Percentiles rank a stretch among this genome's conserved stretches.
Conservation (phyloP, 2,329 filamentous ascomycete genomes). For the Hymenoscyphus salicellus region DNA sequence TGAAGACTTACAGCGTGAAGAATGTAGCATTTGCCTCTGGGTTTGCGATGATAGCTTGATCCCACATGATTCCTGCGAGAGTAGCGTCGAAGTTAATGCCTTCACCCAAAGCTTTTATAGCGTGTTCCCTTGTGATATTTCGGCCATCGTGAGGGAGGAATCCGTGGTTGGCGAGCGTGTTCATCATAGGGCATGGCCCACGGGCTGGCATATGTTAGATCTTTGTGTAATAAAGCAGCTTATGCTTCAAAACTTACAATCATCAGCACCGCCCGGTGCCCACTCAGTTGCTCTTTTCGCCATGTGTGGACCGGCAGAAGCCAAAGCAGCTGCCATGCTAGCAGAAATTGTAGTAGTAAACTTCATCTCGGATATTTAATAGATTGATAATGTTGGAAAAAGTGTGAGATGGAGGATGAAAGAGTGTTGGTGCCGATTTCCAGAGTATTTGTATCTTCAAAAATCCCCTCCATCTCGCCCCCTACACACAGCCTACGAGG, state of each 20-base stretch:
- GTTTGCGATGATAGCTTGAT: slow-evolving; percentile 43
- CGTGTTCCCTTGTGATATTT: slow-evolving; percentile 36
- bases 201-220: slow-evolving; percentile 22
- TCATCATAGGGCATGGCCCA: slow-evolving; percentile 43
- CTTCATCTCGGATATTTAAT: neutral
- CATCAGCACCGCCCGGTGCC: neutral
- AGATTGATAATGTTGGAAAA: neutral
- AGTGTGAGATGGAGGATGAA: neutral
- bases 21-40: slow-evolving; percentile 44
- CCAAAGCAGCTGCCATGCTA: neutral
- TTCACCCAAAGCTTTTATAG: slow-evolving; percentile 39
- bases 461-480: neutral
- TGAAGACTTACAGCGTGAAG: slow-evolving; percentile 37
- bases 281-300: neutral
- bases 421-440: neutral
- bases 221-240: neutral
- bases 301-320: neutral
- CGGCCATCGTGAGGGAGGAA: slow-evolving; percentile 43
- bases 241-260: neutral
- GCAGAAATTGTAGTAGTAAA: neutral
- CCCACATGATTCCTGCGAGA: slow-evolving; percentile 43
- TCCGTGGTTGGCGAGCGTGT: slow-evolving; percentile 44
- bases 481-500: neutral
- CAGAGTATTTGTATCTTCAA: neutral
- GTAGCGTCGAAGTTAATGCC: slow-evolving; percentile 45